These are phyloP conservation scores for Parietaria judaica DNA, from an alignment of 306 rosid genomes.

Conservation along the genomic window DNA sequence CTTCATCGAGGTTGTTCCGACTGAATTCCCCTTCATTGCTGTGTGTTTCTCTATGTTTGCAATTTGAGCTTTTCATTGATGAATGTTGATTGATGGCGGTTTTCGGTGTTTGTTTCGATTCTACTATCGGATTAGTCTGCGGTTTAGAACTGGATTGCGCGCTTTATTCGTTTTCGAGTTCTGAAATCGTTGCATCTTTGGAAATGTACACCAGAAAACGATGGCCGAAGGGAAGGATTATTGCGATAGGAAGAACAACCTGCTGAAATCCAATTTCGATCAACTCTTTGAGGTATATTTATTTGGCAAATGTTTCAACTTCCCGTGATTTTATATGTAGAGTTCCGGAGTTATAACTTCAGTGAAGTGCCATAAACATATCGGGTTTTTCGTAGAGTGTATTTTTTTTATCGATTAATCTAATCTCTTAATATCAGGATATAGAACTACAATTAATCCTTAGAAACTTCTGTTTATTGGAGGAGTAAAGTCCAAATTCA, in stretches of 20 bases:
- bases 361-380: too few species aligned
- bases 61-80: too few species aligned
- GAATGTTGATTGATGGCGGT: too few species aligned
- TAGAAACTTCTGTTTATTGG: too few species aligned
- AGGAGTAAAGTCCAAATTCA: too few species aligned
- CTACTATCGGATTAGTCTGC: background rate
- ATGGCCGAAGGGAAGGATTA: slow-evolving; percentile 82
- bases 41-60: too few species aligned
- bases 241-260: slow-evolving; percentile 77
- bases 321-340: background rate
- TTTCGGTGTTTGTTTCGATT: background rate
- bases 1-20: slow-evolving; percentile 59
- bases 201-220: slow-evolving; percentile 45
- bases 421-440: too few species aligned
- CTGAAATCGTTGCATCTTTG: background rate
- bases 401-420: too few species aligned
- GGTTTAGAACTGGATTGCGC: background rate
- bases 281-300: slow-evolving; percentile 77
- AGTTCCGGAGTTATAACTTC: background rate
- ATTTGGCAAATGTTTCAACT: background rate
- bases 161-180: too few species aligned
- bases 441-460: too few species aligned
- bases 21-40: too few species aligned
- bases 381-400: too few species aligned
- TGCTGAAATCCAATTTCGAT: slow-evolving; percentile 83